Evolutionary conservation across 2,329 filamentous ascomycete genomes (phyloP).

Genomic region (Fusarium falciforme): DNA sequence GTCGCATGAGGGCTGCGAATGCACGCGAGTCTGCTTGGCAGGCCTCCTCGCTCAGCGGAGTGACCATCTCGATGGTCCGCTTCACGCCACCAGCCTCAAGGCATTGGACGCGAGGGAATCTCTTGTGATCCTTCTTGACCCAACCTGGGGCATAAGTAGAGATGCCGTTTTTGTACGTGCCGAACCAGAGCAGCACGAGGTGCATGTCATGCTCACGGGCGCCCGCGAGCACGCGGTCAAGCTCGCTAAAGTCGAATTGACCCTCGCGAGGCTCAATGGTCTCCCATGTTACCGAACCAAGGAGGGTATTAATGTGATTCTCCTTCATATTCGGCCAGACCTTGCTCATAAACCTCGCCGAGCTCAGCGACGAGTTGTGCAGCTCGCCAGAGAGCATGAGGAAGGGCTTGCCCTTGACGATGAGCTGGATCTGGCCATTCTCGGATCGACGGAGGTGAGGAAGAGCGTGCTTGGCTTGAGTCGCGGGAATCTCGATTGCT

Average conservation of each 20-base stretch:
- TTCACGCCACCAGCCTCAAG: constrained; percentile 48
- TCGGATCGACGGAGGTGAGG: constrained; percentile 37
- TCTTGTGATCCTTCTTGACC: constrained; percentile 50
- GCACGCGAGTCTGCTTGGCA: constrained; percentile 48
- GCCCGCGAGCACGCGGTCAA: constrained; percentile 48
- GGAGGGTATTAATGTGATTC: constrained; percentile 47
- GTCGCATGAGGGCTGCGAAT: constrained; percentile 47
- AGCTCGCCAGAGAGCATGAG: constrained; percentile 51
- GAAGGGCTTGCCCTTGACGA: constrained; percentile 52
- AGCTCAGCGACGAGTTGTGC: constrained; percentile 52
- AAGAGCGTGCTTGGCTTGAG: background rate
- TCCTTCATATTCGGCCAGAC: constrained; percentile 48
- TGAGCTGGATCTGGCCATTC: constrained; percentile 48
- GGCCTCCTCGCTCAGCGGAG: constrained; percentile 44
- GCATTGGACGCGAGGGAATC: constrained; percentile 50
- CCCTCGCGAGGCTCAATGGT: constrained; percentile 51
- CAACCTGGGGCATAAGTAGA: constrained; percentile 51
- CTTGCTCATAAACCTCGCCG: constrained; percentile 47
- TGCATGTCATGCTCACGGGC: constrained; percentile 48
- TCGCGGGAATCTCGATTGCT: constrained; percentile 1
- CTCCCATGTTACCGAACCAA: constrained; percentile 53
- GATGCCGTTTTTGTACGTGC: constrained; percentile 53
- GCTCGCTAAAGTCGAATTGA: constrained; percentile 49
- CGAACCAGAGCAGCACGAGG: constrained; percentile 54
- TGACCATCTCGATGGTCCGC: constrained; percentile 49